phyloP scores from a whole-genome alignment of 2,329 filamentous ascomycete species.

The Penicillium hesseltinei region DNA sequence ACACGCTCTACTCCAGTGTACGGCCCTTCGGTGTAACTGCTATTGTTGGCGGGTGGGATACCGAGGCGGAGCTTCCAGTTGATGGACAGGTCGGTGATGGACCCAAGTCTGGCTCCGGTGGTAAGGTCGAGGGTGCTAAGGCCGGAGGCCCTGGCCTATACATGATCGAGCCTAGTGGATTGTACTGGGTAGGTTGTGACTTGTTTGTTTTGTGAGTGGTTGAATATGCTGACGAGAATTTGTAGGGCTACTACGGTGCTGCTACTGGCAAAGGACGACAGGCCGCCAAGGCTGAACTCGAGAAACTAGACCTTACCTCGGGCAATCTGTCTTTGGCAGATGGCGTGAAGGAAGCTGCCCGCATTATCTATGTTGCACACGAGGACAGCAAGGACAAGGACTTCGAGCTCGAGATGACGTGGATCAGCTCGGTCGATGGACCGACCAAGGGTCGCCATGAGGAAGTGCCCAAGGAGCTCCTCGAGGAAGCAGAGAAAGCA shows the following conservation, averaged over 20 bases:
- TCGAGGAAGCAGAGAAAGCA: slow-evolving; percentile 87
- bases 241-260: slow-evolving; percentile 87
- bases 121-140: slow-evolving; percentile 71
- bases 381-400: slow-evolving; percentile 99
- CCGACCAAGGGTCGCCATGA: slow-evolving; percentile 91
- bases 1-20: slow-evolving; percentile 95
- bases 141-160: slow-evolving; percentile 91
- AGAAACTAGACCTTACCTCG: slow-evolving; percentile 87
- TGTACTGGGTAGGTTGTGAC: slow-evolving; percentile 71
- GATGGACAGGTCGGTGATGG: slow-evolving; percentile 87
- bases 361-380: slow-evolving; percentile 96
- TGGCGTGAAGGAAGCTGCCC: slow-evolving; percentile 91
- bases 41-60: slow-evolving; percentile 91
- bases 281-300: slow-evolving; percentile 94
- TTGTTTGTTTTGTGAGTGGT: not conserved
- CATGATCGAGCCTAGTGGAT: slow-evolving; percentile 97
- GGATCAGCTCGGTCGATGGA: slow-evolving; percentile 81
- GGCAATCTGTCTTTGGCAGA: slow-evolving; percentile 76
- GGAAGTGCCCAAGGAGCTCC: slow-evolving; percentile 86
- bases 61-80: slow-evolving; percentile 77
- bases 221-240: slow-evolving; percentile 23
- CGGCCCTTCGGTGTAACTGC: slow-evolving; percentile 95
- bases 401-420: slow-evolving; percentile 98
- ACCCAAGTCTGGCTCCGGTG: slow-evolving; percentile 75
- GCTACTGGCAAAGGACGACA: slow-evolving; percentile 96